A percentile compares a stretch with the other conserved stretches of the same genome.
Conservation (phyloP, 2,329 filamentous ascomycete genomes). For the Emmonsia crescens region DNA sequence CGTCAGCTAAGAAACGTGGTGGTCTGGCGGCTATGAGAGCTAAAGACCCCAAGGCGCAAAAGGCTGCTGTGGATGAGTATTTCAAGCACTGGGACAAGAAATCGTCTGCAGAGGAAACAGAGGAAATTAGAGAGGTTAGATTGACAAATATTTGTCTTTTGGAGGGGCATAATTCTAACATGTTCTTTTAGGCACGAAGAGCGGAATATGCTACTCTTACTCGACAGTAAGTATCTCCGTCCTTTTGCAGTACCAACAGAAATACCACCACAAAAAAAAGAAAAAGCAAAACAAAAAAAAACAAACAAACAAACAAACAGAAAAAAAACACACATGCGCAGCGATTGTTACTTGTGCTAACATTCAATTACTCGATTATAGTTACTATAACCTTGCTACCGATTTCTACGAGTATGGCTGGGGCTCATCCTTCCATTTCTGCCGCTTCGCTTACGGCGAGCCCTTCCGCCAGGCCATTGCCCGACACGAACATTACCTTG, state of each 20-base stretch:
- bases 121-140: constrained; percentile 61
- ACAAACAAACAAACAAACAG: not conserved
- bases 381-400: constrained; percentile 95
- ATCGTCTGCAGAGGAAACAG: constrained; percentile 65
- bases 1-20: constrained; percentile 57
- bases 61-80: constrained; percentile 78
- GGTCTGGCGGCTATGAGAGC: constrained; percentile 73
- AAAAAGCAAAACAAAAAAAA: not conserved
- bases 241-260: not conserved
- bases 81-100: constrained; percentile 97
- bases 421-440: constrained; percentile 96
- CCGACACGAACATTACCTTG: constrained; percentile 95
- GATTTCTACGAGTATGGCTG: constrained; percentile 96
- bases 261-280: not conserved
- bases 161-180: not conserved
- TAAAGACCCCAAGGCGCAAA: constrained; percentile 70
- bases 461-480: constrained; percentile 84
- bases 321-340: not conserved
- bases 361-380: constrained; percentile 25
- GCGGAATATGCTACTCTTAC: constrained; percentile 89
- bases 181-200: constrained; percentile 52
- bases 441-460: constrained; percentile 79
- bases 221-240: constrained; percentile 56
- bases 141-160: not conserved
- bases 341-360: not conserved